These are phyloP conservation scores for Phytophthora pluvialis DNA, from an alignment of 352 stramenopile species.

Conservation along the genomic window DNA sequence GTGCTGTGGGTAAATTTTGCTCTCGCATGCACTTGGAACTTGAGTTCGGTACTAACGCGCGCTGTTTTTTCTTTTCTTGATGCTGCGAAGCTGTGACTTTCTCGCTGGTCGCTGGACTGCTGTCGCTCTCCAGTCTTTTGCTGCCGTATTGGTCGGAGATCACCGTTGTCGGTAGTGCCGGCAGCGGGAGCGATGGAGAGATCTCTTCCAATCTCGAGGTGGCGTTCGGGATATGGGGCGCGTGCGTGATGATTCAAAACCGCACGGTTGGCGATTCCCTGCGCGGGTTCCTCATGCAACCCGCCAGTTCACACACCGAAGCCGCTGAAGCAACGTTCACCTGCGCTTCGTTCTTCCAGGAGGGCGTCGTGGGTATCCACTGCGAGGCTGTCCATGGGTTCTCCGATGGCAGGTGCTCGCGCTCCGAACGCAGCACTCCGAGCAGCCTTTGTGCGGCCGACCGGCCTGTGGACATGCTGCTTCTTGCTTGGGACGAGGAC, in stretches of 20 bases:
- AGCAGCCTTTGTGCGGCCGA: constrained; percentile 41
- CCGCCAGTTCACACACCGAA: constrained; percentile 3
- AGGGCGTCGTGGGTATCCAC: constrained; percentile 39
- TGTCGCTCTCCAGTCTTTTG: constrained; percentile 48
- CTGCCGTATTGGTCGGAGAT: constrained; percentile 67
- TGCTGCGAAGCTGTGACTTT: constrained; percentile 42
- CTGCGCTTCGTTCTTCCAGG: constrained; percentile 46
- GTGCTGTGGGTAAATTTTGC: constrained; percentile 42
- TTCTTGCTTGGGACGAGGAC: constrained; percentile 37
- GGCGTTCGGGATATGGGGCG: constrained; percentile 59
- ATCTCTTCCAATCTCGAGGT: constrained; percentile 47
- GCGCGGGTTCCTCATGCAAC: constrained; percentile 25
- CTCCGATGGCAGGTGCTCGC: constrained; percentile 29
- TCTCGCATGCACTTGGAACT: background rate
- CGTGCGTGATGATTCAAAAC: constrained; percentile 56
- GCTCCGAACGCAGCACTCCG: constrained; percentile 27
- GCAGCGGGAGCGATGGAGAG: constrained; percentile 7
- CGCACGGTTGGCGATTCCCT: constrained; percentile 22
- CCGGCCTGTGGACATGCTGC: constrained; percentile 40
- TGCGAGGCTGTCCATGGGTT: constrained; percentile 36
- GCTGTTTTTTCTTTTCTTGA: background rate
- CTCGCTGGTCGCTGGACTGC: constrained; percentile 37
- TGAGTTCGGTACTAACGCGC: background rate
- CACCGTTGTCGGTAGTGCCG: constrained; percentile 17
- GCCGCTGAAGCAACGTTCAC: constrained; percentile 44